phyloP scores from a whole-genome alignment of 176 grass and related monocot species.

The Oryza meyeriana region DNA sequence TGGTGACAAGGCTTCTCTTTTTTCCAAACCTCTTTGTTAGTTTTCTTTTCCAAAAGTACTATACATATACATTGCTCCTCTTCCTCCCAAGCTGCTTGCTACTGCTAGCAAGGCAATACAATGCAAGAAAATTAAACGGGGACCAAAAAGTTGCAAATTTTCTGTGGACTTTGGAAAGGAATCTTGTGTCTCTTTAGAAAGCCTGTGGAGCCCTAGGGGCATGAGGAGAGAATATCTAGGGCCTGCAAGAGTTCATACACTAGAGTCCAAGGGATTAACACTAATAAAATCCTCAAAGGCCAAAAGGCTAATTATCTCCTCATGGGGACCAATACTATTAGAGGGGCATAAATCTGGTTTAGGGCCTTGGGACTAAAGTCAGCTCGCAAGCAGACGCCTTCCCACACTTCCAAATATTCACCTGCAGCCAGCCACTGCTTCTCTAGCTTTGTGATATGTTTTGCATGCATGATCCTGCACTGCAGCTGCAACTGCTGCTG shows the following conservation, averaged over 20 bases:
- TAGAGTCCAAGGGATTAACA: constrained; percentile 71
- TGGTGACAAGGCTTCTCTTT: constrained; percentile 88
- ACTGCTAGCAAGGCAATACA: not conserved
- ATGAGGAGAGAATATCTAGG: constrained; percentile 80
- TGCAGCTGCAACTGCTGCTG: not conserved
- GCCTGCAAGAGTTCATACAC: constrained; percentile 66
- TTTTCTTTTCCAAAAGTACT: constrained; percentile 29
- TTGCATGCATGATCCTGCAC: constrained; percentile 3
- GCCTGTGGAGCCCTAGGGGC: constrained; percentile 47
- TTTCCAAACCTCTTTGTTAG: constrained; percentile 37
- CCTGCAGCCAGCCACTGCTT: constrained; percentile 17
- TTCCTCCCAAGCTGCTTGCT: not conserved
- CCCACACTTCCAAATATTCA: constrained; percentile 95
- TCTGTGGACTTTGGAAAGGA: constrained; percentile 61
- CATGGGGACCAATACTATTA: constrained; percentile 35
- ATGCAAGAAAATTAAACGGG: not conserved
- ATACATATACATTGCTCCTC: not conserved
- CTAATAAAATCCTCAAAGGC: constrained; percentile 50
- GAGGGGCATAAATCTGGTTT: constrained; percentile 18
- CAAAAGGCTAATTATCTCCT: constrained; percentile 39
- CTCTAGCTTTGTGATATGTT: constrained; percentile 16
- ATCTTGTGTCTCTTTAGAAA: constrained; percentile 55
- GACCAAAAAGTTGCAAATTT: not conserved
- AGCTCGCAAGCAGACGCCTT: constrained; percentile 78
- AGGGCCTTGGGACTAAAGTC: constrained; percentile 70